These are phyloP conservation scores for Nitzschia inconspicua DNA, from an alignment of 108 stramenopile species.

Conservation along the genomic window DNA sequence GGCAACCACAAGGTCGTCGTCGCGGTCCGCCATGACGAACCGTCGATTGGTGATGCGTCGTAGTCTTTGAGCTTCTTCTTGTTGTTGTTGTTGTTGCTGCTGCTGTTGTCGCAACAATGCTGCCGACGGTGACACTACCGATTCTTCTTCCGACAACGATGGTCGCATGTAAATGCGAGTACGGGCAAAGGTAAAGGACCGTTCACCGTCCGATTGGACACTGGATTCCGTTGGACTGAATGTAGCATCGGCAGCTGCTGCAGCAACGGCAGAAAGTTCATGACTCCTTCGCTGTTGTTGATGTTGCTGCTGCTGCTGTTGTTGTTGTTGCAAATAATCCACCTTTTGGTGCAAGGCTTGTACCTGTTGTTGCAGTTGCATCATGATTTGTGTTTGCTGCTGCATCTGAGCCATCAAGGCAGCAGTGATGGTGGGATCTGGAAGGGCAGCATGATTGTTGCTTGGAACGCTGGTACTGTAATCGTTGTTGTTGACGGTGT, in stretches of 20 bases:
- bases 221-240: too few species aligned
- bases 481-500: background rate
- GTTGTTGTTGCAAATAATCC: background rate
- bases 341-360: constrained; percentile 24
- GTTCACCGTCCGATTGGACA: too few species aligned
- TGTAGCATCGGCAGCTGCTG: too few species aligned
- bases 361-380: constrained; percentile 30
- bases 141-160: too few species aligned
- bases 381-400: constrained; percentile 33
- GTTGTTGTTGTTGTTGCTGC: background rate
- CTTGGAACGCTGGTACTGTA: background rate
- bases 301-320: too few species aligned
- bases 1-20: too few species aligned
- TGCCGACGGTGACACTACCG: too few species aligned
- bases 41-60: background rate
- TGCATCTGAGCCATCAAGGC: constrained; percentile 8
- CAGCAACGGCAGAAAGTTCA: too few species aligned
- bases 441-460: background rate
- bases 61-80: background rate
- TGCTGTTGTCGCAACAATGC: background rate
- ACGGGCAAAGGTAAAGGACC: too few species aligned
- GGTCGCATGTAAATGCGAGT: too few species aligned
- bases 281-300: too few species aligned
- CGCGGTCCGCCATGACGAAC: constrained; percentile 1
- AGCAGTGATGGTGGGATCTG: background rate